phyloP scores from a whole-genome alignment of 1,284 basidiomycete genomes.

The Ganoderma sp. region DNA sequence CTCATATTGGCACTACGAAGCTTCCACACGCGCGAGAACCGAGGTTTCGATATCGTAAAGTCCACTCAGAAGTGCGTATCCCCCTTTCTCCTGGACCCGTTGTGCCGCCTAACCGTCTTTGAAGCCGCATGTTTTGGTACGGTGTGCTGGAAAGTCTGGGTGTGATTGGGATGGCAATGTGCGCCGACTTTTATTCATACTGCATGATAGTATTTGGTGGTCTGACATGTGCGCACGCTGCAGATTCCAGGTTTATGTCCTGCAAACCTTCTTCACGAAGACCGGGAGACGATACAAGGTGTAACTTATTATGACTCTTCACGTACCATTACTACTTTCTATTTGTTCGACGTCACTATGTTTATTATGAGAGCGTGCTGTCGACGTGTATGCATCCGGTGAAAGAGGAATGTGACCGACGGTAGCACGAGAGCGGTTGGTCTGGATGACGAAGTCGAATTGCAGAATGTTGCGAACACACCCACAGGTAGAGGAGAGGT shows the following conservation, averaged over 20 bases:
- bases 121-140: slow-evolving; percentile 89
- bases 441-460: not conserved
- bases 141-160: slow-evolving; percentile 78
- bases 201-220: slow-evolving; percentile 8
- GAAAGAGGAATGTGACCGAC: not conserved
- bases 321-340: slow-evolving; percentile 20
- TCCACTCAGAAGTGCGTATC: slow-evolving; percentile 71
- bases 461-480: not conserved
- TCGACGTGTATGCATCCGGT: not conserved
- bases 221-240: slow-evolving; percentile 16
- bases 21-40: slow-evolving; percentile 83
- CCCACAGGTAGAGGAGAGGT: not conserved
- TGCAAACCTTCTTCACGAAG: slow-evolving; percentile 93
- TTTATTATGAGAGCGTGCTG: not conserved
- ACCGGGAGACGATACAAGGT: slow-evolving; percentile 87
- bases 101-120: slow-evolving; percentile 33
- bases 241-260: slow-evolving; percentile 86
- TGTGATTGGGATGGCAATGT: slow-evolving; percentile 85
- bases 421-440: not conserved
- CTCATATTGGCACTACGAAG: slow-evolving; percentile 43
- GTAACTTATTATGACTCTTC: slow-evolving; percentile 45
- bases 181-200: slow-evolving; percentile 41
- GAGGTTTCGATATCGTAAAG: slow-evolving; percentile 81
- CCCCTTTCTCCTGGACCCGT: slow-evolving; percentile 29
- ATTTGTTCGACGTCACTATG: not conserved